Conservation (phyloP, 1,139 yeast species). For the Debaryomycetaceae sp. region DNA sequence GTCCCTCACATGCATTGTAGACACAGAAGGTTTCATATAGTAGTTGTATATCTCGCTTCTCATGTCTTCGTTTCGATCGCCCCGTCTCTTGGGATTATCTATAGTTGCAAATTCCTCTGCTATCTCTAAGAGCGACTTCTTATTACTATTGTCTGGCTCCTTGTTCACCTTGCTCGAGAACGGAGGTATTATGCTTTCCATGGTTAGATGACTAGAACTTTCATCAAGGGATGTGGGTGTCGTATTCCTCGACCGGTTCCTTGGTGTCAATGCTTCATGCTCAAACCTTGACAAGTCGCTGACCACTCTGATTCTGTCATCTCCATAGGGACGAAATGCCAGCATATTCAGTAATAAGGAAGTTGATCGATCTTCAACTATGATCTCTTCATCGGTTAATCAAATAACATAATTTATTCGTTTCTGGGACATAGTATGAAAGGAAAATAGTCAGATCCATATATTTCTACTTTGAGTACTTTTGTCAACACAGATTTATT, state of each 20-base stretch:
- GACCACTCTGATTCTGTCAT: slow-evolving; percentile 20
- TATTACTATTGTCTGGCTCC: slow-evolving; percentile 8
- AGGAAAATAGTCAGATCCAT: not conserved
- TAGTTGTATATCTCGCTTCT: slow-evolving; percentile 17
- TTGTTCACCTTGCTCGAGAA: slow-evolving; percentile 5
- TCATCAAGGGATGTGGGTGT: slow-evolving; percentile 23
- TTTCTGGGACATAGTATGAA: not conserved
- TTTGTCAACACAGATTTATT: not conserved
- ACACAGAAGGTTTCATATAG: slow-evolving; percentile 14
- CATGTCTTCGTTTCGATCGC: slow-evolving; percentile 5
- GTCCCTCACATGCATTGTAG: slow-evolving; percentile 6
- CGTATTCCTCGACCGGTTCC: slow-evolving; percentile 24
- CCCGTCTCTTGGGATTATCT: slow-evolving; percentile 7
- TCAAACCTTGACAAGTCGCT: slow-evolving; percentile 32
- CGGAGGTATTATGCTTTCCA: slow-evolving; percentile 13
- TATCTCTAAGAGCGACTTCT: slow-evolving; percentile 11
- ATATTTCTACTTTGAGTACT: not conserved
- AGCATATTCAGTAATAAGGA: slow-evolving; percentile 6
- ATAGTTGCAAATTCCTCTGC: slow-evolving; percentile 9
- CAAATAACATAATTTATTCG: not conserved
- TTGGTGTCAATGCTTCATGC: slow-evolving; percentile 18
- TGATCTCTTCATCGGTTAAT: not conserved
- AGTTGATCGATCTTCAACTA: not conserved
- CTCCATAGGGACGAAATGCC: slow-evolving; percentile 22
- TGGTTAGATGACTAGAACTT: slow-evolving; percentile 12